These are phyloP conservation scores for Xerocomus spinulosus DNA, from an alignment of 768 basidiomycete species.

Conservation along the genomic window DNA sequence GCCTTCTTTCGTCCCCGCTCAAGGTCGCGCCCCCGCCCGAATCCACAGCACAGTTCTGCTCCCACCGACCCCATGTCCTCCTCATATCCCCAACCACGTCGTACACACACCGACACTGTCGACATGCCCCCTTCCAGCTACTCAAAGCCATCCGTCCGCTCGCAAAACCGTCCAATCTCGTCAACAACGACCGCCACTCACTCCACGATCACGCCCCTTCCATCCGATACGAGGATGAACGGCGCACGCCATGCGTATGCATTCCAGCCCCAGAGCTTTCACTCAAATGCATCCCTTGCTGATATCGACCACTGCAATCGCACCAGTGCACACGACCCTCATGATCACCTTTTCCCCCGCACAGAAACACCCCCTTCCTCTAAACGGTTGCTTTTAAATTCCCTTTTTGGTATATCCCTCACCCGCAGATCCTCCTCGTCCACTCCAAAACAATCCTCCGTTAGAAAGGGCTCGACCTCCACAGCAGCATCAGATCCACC, in stretches of 20 bases:
- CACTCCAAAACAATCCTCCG: conserved; percentile 17
- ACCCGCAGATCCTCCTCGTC: conserved; percentile 25
- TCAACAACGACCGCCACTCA: conserved; percentile 60
- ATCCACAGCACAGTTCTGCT: conserved; percentile 6
- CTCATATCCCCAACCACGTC: conserved; percentile 16
- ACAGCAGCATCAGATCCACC: conserved; percentile 17
- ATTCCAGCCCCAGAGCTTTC: conserved; percentile 8
- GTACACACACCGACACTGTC: conserved; percentile 3
- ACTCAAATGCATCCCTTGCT: conserved; percentile 9
- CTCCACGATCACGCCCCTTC: conserved; percentile 55
- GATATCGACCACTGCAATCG: conserved; percentile 12
- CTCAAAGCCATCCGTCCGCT: conserved; percentile 41
- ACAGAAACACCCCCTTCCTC: conserved; percentile 29
- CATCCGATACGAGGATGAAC: conserved; percentile 35
- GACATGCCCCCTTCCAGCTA: conserved; percentile 20
- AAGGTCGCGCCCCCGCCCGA: conserved; percentile 48
- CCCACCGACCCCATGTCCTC: conserved; percentile 3
- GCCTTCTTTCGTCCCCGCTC: conserved; percentile 50
- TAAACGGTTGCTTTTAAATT: conserved; percentile 15
- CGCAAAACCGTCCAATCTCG: conserved; percentile 59
- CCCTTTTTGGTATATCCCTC: conserved; percentile 29
- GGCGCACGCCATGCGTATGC: conserved; percentile 17
- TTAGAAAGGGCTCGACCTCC: conserved; percentile 24
- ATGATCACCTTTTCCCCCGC: conserved; percentile 22
- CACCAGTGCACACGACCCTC: conserved; percentile 12